These are phyloP conservation scores for Daldinia decipiens DNA, from an alignment of 495 filamentous ascomycete species.

Conservation along the genomic window DNA sequence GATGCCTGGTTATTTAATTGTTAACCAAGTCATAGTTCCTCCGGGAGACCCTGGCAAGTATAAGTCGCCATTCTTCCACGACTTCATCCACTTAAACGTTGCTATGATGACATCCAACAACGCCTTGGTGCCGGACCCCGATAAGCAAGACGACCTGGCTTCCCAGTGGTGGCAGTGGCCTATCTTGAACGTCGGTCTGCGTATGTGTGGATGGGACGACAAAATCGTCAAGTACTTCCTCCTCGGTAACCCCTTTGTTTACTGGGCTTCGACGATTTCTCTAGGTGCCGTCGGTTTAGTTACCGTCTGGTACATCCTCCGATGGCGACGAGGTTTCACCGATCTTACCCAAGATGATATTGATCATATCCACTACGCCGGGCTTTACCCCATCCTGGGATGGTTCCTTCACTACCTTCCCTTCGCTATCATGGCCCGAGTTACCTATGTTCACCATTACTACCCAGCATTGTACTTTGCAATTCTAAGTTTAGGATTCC, in stretches of 20 bases:
- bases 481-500: conserved; percentile 88
- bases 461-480: conserved; percentile 99
- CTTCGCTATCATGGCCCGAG: conserved; percentile 96
- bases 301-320: conserved; percentile 84
- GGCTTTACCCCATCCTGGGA: conserved; percentile 88
- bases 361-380: conserved; percentile 93
- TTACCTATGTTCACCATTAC: conserved; percentile 99
- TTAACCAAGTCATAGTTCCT: conserved; percentile 71
- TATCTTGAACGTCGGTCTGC: conserved; percentile 89
- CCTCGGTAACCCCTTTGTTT: conserved; percentile 94
- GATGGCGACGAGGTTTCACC: conserved; percentile 94
- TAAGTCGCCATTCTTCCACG: conserved; percentile 94
- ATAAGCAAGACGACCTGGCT: conserved; percentile 98
- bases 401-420: conserved; percentile 97
- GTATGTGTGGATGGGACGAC: conserved; percentile 99
- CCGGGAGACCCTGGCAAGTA: conserved; percentile 91
- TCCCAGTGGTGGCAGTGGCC: conserved; percentile 99
- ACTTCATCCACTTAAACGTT: conserved; percentile 97
- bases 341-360: conserved; percentile 84
- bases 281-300: conserved; percentile 77
- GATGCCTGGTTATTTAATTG: not conserved
- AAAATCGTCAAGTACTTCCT: conserved; percentile 97
- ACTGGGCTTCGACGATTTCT: conserved; percentile 89
- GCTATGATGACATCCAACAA: conserved; percentile 99
- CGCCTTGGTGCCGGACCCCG: conserved; percentile 94